Evolutionary conservation across 1,284 basidiomycete species (phyloP).

Genomic region (Heterobasidion occidentale): DNA sequence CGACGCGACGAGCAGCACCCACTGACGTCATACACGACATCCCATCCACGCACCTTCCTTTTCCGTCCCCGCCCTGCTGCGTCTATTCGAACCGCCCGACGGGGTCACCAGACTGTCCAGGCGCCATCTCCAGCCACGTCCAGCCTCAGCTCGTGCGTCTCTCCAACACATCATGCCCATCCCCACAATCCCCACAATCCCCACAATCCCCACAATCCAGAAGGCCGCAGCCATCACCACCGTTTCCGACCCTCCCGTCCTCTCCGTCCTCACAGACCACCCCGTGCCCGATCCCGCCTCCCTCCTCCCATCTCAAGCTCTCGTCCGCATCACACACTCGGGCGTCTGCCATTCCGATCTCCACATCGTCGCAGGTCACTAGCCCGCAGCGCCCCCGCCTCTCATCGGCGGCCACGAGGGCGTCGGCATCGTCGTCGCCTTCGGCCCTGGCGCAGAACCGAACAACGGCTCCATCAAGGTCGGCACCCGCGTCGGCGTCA

Average conservation of each 20-base stretch:
- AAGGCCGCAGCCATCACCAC: conserved; percentile 38
- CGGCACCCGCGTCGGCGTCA: conserved; percentile 68
- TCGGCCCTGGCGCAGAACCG: conserved; percentile 42
- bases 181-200: conserved; percentile 32
- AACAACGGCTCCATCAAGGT: conserved; percentile 31
- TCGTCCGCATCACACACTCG: conserved; percentile 58
- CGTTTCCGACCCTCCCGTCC: conserved; percentile 20
- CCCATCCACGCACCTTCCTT: too few relatives aligned
- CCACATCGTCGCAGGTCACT: conserved; percentile 51
- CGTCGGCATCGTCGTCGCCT: conserved; percentile 53
- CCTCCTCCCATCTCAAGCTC: conserved; percentile 58
- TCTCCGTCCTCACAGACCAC: conserved; percentile 27
- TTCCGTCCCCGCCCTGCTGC: too few relatives aligned
- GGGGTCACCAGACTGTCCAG: too few relatives aligned
- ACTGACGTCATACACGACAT: too few relatives aligned
- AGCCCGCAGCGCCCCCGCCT: conserved; percentile 43
- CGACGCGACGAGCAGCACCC: too few relatives aligned
- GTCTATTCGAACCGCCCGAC: too few relatives aligned
- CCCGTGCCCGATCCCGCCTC: conserved; percentile 48
- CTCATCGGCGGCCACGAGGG: conserved; percentile 71
- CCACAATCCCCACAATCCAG: conserved; percentile 35
- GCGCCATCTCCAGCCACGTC: too few relatives aligned
- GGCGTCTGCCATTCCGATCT: conserved; percentile 66
- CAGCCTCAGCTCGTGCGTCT: too few relatives aligned
- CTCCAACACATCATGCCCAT: not conserved